Evolutionary conservation across 2,329 filamentous ascomycete genomes (phyloP).

Genomic region (Sporothrix protearum): DNA sequence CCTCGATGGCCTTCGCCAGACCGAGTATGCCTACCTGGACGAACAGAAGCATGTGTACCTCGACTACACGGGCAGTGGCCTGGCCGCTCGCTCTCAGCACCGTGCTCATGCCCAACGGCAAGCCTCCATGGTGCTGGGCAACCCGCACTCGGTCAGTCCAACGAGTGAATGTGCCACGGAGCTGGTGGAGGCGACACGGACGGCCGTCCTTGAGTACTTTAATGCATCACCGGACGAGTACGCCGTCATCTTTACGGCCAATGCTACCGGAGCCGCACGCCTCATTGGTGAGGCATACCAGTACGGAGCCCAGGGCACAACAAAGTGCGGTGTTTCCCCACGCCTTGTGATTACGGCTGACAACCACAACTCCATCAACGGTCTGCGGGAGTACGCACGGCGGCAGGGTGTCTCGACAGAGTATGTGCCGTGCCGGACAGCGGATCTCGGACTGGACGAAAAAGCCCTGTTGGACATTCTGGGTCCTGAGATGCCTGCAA

Average conservation of each 20-base stretch:
- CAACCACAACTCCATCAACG: conserved; percentile 44
- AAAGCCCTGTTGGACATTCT: conserved; percentile 32
- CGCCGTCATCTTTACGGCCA: conserved; percentile 41
- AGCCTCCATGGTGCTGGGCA: conserved; percentile 36
- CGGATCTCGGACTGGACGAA: conserved; percentile 35
- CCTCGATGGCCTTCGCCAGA: conserved; percentile 35
- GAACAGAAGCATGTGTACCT: conserved; percentile 40
- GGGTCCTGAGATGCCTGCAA: conserved; percentile 2
- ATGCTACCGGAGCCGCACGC: conserved; percentile 40
- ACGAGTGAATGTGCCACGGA: conserved; percentile 38
- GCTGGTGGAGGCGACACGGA: conserved; percentile 35
- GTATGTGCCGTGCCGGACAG: conserved; percentile 34
- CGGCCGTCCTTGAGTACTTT: conserved; percentile 36
- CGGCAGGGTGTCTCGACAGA: conserved; percentile 30
- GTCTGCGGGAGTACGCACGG: conserved; percentile 39
- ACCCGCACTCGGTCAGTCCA: conserved; percentile 42
- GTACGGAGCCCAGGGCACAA: conserved; percentile 29
- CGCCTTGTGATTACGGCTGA: conserved; percentile 39
- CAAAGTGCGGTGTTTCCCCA: not conserved
- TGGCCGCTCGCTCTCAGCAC: conserved; percentile 37
- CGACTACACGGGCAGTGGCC: conserved; percentile 42
- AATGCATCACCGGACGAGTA: conserved; percentile 40
- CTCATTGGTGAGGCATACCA: conserved; percentile 42
- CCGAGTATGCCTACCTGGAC: conserved; percentile 40
- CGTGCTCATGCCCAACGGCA: conserved; percentile 36